Base-by-base conservation (phyloP, 2,329 filamentous ascomycete genomes). In the Anthostomella pinea region DNA sequence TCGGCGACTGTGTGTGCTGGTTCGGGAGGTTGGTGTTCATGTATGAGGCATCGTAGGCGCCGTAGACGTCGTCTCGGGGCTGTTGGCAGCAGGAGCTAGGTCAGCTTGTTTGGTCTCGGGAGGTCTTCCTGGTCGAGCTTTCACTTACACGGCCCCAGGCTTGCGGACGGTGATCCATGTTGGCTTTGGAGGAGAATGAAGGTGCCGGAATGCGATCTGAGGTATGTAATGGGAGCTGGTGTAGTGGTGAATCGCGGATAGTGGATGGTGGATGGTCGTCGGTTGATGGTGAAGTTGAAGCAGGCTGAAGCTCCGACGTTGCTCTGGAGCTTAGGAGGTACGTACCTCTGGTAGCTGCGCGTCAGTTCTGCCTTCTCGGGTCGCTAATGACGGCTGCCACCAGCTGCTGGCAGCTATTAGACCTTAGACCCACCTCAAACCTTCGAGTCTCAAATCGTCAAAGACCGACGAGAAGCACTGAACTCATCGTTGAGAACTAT, bases 21-120 rank as follows among this genome's bases (percentile, higher is more conserved):
- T 80, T 89, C 40, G 90, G 87, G 38, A 72, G 75, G 54, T 67
- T 73, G 33, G 67, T 71, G 55, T 87, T 79, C 61, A 97, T 83
- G 65, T 91, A 90, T 41, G 89, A 87, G 59, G 75, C 72, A 69
- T 97, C 87, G 68, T 98, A 98, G 57, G 85, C 75, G 56, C 93
- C 93, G 70, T 97, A 98, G 60, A 97, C 76, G 67, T 98, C 93
- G 68, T 98, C 87, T 77, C 93, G 85, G 62, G 93, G 93, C 93
- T 98, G 58, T 45, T 33, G 35, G 29, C 36, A 27, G 20, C 33
- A 30, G 19, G 39, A 30, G 29, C 57, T 70, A 63, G 70, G 66
- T 54, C 45, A 49, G 42, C 29, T 48, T 35, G 32, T 31, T 29
- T 23, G 20, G 26, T 15, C 18, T 24, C 3, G 31, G 38, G 19